A percentile compares a stretch with the other conserved stretches of the same genome.
These are phyloP conservation scores for Apodospora peruviana DNA, from an alignment of 495 filamentous ascomycete genomes.

Conservation along the genomic window DNA sequence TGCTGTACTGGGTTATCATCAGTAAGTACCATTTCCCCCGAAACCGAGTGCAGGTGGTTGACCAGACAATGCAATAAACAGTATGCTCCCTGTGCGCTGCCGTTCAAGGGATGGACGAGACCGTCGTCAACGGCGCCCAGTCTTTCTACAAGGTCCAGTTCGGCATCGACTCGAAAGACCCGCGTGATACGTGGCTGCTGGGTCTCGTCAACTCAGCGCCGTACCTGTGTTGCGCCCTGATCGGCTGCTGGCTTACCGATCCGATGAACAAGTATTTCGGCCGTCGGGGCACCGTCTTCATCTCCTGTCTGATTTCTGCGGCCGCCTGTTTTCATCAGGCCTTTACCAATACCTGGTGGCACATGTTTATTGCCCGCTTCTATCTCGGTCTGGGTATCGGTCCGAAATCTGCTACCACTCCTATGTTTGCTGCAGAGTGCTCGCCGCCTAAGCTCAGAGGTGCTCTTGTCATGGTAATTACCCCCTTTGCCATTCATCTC, in stretches of 20 bases:
- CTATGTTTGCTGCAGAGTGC: constrained; percentile 70
- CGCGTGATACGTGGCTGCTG: constrained; percentile 53
- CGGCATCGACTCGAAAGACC: constrained; percentile 49
- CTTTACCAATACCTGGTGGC: constrained; percentile 68
- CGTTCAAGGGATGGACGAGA: constrained; percentile 67
- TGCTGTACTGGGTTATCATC: constrained; percentile 64
- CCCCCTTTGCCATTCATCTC: background rate
- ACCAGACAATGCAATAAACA: no score
- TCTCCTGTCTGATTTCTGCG: constrained; percentile 58
- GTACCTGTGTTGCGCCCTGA: constrained; percentile 70
- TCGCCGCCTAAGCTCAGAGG: constrained; percentile 68
- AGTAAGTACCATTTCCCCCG: constrained; percentile 16
- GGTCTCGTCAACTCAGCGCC: constrained; percentile 64
- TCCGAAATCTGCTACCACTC: constrained; percentile 73
- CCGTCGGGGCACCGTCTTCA: constrained; percentile 77
- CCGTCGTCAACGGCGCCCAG: constrained; percentile 74
- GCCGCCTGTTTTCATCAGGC: constrained; percentile 73
- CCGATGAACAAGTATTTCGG: constrained; percentile 76
- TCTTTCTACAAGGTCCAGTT: constrained; percentile 62
- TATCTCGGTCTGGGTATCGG: constrained; percentile 72
- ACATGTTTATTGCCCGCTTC: constrained; percentile 69
- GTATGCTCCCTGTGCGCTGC: constrained; percentile 43
- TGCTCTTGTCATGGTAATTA: constrained; percentile 43
- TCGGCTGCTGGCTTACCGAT: constrained; percentile 79
- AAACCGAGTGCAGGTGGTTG: no score